These are phyloP conservation scores for Aureobasidium lini DNA, from an alignment of 2,329 filamentous ascomycete genomes.

Conservation along the genomic window DNA sequence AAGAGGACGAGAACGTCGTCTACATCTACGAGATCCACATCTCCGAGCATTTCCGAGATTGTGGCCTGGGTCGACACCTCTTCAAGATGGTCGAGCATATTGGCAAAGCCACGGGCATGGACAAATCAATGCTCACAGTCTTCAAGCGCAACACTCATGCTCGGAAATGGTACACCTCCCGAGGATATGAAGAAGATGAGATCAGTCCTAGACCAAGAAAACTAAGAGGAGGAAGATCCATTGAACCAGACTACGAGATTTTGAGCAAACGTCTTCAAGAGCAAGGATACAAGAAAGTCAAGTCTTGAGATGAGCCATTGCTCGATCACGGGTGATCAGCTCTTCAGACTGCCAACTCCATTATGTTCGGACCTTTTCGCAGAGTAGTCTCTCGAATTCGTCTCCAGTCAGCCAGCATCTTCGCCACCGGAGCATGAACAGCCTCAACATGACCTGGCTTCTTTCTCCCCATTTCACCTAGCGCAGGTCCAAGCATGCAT, in stretches of 20 bases:
- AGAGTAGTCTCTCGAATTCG: no score
- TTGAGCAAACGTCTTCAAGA: constrained; percentile 36
- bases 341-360: neutral
- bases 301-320: neutral
- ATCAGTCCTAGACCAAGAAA: constrained; percentile 44
- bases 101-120: constrained; percentile 47
- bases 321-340: no score
- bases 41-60: constrained; percentile 40
- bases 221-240: constrained; percentile 42
- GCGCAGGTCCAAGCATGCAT: no score
- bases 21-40: constrained; percentile 79
- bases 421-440: no score
- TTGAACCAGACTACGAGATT: constrained; percentile 46
- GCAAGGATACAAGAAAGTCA: neutral
- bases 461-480: no score
- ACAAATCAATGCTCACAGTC: constrained; percentile 68
- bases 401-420: no score
- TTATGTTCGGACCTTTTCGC: no score
- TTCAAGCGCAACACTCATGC: constrained; percentile 56
- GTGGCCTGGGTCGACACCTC: constrained; percentile 52
- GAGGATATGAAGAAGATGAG: constrained; percentile 50
- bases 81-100: constrained; percentile 50
- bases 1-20: constrained; percentile 57
- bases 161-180: constrained; percentile 52
- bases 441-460: no score